phyloP scores from a whole-genome alignment of 176 grass and related monocot genomes.

The Raddia distichophylla region DNA sequence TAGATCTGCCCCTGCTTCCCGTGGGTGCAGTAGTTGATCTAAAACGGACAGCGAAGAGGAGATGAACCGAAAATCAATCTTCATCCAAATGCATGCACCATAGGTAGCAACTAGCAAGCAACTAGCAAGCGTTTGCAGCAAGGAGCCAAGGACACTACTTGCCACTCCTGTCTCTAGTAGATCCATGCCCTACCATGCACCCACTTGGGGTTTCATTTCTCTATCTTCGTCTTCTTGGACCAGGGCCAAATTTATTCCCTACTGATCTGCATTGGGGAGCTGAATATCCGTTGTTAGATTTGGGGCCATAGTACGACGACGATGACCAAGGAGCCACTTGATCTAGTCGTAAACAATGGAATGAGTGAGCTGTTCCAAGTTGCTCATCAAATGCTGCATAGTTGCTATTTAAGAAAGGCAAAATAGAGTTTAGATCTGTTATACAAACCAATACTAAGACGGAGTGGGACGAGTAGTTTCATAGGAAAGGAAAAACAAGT shows the following conservation, averaged over 20 bases:
- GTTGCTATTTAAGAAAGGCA: background rate
- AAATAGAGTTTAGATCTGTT: background rate
- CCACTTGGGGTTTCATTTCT: slow-evolving; percentile 29
- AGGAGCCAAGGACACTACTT: background rate
- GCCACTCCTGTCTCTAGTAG: background rate
- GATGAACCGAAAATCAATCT: background rate
- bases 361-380: slow-evolving; percentile 29
- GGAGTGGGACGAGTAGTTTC: too few species aligned
- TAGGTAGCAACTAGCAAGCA: too few species aligned
- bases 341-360: background rate
- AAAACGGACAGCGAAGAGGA: background rate
- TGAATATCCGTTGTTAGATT: slow-evolving; percentile 29
- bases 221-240: background rate
- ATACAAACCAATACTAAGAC: too few species aligned
- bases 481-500: too few species aligned
- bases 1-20: too few species aligned
- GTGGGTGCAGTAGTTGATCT: background rate
- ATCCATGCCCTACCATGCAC: background rate
- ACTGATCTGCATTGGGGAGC: slow-evolving; percentile 7
- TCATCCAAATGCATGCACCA: background rate
- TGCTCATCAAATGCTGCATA: background rate
- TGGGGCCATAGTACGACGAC: background rate
- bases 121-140: background rate
- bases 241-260: background rate
- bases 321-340: slow-evolving; percentile 14